Percentiles rank a stretch among this genome's conserved stretches.
Conservation (phyloP, 2,329 filamentous ascomycete species). For the Colletotrichum lupini region DNA sequence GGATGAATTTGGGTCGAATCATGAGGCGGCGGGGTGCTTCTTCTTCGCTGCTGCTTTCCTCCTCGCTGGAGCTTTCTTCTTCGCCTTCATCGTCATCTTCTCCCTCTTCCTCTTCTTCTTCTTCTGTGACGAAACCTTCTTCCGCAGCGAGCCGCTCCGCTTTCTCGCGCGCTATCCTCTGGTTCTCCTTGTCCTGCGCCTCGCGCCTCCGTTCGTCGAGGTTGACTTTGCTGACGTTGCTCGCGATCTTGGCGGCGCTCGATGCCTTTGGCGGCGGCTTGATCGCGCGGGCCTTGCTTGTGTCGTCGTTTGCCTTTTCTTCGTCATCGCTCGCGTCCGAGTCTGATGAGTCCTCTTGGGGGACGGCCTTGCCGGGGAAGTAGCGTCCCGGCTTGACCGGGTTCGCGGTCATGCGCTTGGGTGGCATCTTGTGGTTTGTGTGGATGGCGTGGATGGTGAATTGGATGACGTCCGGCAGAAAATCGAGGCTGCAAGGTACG, state of each 20-base stretch:
- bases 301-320: slow-evolving; percentile 40
- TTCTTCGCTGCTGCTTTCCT: slow-evolving; percentile 65
- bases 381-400: slow-evolving; percentile 84
- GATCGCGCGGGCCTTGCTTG: slow-evolving; percentile 42
- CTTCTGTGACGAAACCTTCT: slow-evolving; percentile 72
- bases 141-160: slow-evolving; percentile 65
- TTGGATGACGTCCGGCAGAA: slow-evolving; percentile 2
- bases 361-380: slow-evolving; percentile 82
- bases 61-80: slow-evolving; percentile 47
- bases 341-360: slow-evolving; percentile 61
- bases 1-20: slow-evolving; percentile 73
- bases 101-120: slow-evolving; percentile 58
- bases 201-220: slow-evolving; percentile 59
- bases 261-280: slow-evolving; percentile 67
- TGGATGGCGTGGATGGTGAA: not conserved
- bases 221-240: slow-evolving; percentile 63
- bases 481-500: not conserved
- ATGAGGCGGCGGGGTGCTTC: slow-evolving; percentile 67
- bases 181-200: slow-evolving; percentile 58
- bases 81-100: slow-evolving; percentile 50
- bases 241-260: slow-evolving; percentile 67
- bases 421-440: slow-evolving; percentile 61
- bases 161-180: slow-evolving; percentile 59
- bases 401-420: slow-evolving; percentile 94
- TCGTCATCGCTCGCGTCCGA: slow-evolving; percentile 61